phyloP scores from a whole-genome alignment of 768 basidiomycete genomes.

The Asterophora lycoperdoides region DNA sequence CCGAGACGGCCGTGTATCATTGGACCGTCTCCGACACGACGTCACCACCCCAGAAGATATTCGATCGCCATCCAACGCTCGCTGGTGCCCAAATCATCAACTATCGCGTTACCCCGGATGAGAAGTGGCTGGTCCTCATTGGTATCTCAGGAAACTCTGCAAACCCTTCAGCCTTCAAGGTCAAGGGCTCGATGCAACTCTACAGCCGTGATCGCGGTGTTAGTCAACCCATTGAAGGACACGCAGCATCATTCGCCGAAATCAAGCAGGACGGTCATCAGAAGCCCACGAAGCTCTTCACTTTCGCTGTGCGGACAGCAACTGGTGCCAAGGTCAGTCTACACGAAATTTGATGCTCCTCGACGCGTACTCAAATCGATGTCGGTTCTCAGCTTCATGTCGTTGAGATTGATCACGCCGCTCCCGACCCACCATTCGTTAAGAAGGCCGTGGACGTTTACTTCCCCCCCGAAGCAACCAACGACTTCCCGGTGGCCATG shows the following conservation, averaged over 20 bases:
- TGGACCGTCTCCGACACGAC: constrained; percentile 78
- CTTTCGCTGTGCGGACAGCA: constrained; percentile 94
- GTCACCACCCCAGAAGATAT: constrained; percentile 84
- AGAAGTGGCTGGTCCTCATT: constrained; percentile 96
- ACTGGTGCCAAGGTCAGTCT: constrained; percentile 85
- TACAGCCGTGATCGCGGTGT: constrained; percentile 91
- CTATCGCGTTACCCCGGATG: constrained; percentile 88
- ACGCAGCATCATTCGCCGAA: constrained; percentile 94
- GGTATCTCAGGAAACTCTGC: constrained; percentile 91
- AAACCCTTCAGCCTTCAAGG: constrained; percentile 95
- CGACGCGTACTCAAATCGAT: constrained; percentile 4
- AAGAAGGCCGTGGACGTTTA: constrained; percentile 99
- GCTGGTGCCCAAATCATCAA: constrained; percentile 97
- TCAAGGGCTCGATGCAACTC: constrained; percentile 97
- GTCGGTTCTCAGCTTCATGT: constrained; percentile 75
- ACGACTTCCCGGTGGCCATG: constrained; percentile 99
- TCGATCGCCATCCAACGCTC: constrained; percentile 94
- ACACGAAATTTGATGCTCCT: neutral
- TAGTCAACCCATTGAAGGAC: constrained; percentile 97
- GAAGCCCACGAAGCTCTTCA: constrained; percentile 84
- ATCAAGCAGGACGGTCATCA: constrained; percentile 87
- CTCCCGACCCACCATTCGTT: constrained; percentile 85
- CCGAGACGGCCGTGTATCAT: constrained; percentile 88
- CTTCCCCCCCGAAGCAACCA: constrained; percentile 97
- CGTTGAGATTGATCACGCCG: constrained; percentile 95